Conservation (phyloP, 2,329 filamentous ascomycete genomes). For the Helminthosporium solani region DNA sequence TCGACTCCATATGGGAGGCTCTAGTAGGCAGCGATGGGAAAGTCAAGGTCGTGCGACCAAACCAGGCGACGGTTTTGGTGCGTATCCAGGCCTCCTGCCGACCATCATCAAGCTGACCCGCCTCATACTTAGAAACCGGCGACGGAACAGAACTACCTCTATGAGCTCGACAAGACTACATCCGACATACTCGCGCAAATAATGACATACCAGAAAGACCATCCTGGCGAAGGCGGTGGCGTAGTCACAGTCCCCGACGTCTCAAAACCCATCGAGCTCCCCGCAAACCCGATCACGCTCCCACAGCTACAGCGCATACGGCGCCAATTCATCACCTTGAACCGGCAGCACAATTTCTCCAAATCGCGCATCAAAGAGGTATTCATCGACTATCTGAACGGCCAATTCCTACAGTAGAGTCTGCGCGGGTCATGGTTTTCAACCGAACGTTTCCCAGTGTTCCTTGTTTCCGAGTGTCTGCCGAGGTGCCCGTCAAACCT, state of each 20-base stretch:
- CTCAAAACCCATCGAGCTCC: conserved; percentile 63
- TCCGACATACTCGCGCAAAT: conserved; percentile 73
- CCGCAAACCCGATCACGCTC: conserved; percentile 64
- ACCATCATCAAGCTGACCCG: not conserved
- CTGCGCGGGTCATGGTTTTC: not conserved
- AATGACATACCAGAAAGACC: conserved; percentile 65
- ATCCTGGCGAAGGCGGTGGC: conserved; percentile 61
- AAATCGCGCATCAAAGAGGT: conserved; percentile 41
- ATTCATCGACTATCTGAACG: conserved; percentile 44
- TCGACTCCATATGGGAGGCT: conserved; percentile 72
- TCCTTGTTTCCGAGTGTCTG: too few relatives aligned
- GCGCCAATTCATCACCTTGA: conserved; percentile 74
- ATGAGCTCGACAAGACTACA: conserved; percentile 75
- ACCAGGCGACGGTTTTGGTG: conserved; percentile 70
- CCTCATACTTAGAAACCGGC: conserved; percentile 53
- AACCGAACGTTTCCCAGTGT: not conserved
- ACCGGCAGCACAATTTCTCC: conserved; percentile 61
- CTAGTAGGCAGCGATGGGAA: conserved; percentile 62
- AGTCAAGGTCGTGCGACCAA: conserved; percentile 68
- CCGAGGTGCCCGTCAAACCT: not conserved
- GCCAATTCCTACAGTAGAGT: conserved; percentile 27
- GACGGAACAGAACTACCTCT: conserved; percentile 70
- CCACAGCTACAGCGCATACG: conserved; percentile 76
- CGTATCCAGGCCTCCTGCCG: conserved; percentile 8
- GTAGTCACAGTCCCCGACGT: conserved; percentile 57